Base-by-base conservation (phyloP, 495 filamentous ascomycete genomes). In the Hyphodiscus hymeniophilus region DNA sequence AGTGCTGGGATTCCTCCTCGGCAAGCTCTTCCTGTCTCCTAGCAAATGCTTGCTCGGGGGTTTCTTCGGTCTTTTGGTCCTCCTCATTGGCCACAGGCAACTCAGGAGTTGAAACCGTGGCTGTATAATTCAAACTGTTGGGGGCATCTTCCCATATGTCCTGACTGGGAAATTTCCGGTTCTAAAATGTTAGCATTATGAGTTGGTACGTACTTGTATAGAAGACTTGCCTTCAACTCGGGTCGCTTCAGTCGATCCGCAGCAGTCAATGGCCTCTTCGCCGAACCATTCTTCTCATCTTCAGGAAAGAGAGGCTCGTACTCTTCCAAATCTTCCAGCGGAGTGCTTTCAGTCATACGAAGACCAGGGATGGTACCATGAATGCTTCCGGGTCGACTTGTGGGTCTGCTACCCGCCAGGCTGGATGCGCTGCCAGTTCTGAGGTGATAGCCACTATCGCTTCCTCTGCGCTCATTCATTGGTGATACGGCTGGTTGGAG, bases 141-240 rank as follows among this genome's bases (percentile, higher is more conserved):
- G 92, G 92, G 0, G 89, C 85, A 65, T 99, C 92, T 62, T 99
- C 92, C 92, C 92, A 99, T 31, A 96, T 77, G 61, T 99, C 92
- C 53, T 84, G 80, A 62, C 89, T 95, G 0, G 92, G 92, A 66
- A 98, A 98, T 38, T 84, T 78, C 40, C 87, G 85, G 60, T 78
- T 76, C 50, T 40, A 20, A 20, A 20, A 11, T 6, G 22, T 40
- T 21, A 40, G 38, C 5, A 21, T 40, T 2, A 20, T 21, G n/a
- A 3, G 20, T 21, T 8, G 7, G 3, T 36, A 21, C 7, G 8
- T 21, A 15, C 8, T 20, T 20, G 15, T n/a, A 20, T 11, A 40
- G 10, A 11, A 40, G n/a, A 38, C 38, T 3, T 20, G 22, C 38
- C 38, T 76, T 67, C 28, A 71, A 55, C 36, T 80, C 77, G 0